Percentiles rank a stretch among this genome's conserved stretches.
phyloP scores from a whole-genome alignment of 2,329 filamentous ascomycete species.

The Colletotrichum spinosum region DNA sequence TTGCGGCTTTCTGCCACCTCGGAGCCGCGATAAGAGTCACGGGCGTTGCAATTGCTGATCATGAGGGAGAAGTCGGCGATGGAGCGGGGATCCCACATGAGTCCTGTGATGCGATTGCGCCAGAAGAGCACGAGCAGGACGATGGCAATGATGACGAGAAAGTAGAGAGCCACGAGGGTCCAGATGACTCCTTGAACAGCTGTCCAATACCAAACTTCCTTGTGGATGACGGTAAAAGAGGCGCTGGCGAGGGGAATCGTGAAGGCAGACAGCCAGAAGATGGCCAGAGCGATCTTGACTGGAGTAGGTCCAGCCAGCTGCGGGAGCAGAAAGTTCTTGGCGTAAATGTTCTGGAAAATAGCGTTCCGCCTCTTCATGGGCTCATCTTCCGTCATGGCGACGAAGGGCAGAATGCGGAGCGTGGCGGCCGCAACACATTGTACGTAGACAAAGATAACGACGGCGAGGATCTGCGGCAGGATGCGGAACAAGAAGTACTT shows the following conservation, averaged over 20 bases:
- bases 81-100: conserved; percentile 87
- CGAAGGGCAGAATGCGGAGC: conserved; percentile 82
- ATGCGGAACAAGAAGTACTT: conserved; percentile 90
- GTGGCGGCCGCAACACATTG: conserved; percentile 80
- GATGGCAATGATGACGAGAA: conserved; percentile 70
- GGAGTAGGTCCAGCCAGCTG: conserved; percentile 71
- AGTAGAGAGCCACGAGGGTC: conserved; percentile 80
- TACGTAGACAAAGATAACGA: conserved; percentile 79
- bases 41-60: conserved; percentile 82
- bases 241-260: conserved; percentile 85
- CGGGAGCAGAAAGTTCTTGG: conserved; percentile 74
- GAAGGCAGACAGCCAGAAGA: conserved; percentile 83
- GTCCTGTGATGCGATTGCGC: conserved; percentile 73
- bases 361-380: conserved; percentile 70
- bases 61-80: conserved; percentile 85
- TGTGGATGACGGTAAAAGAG: conserved; percentile 74
- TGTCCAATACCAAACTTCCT: conserved; percentile 80
- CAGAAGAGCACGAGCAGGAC: conserved; percentile 74
- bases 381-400: conserved; percentile 76
- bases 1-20: conserved; percentile 67
- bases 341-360: conserved; percentile 76
- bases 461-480: conserved; percentile 81
- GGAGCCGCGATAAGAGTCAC: conserved; percentile 77
- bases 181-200: conserved; percentile 82
- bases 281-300: conserved; percentile 73